Conservation (phyloP, 2,329 filamentous ascomycete species). For the Colletotrichum acutatum region DNA sequence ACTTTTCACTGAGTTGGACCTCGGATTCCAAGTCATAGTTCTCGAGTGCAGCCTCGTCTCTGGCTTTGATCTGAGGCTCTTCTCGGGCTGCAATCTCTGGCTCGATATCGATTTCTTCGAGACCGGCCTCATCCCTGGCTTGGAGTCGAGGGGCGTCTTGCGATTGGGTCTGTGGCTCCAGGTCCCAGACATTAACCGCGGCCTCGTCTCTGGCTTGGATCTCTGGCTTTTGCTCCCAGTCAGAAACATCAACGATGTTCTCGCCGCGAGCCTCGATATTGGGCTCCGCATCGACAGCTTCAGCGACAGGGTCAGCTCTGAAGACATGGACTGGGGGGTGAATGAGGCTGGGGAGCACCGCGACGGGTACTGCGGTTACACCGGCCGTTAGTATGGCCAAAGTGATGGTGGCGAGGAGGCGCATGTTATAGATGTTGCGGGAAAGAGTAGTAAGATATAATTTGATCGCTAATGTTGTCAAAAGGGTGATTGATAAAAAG, state of each 20-base stretch:
- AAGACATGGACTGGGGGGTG: neutral
- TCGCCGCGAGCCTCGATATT: neutral
- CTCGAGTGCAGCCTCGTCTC: neutral
- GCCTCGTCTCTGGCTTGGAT: neutral
- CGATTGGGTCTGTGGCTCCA: neutral
- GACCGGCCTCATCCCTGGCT: neutral
- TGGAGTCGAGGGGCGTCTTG: neutral
- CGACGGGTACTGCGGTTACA: neutral
- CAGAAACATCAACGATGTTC: neutral
- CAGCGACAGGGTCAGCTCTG: neutral
- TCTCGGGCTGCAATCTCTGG: neutral
- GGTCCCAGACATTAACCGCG: neutral
- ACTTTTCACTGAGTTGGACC: neutral
- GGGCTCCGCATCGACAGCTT: neutral
- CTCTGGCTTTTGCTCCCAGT: neutral
- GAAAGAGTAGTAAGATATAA: neutral
- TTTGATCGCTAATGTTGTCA: neutral
- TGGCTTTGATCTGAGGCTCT: neutral
- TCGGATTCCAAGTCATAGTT: neutral
- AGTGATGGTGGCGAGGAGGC: neutral
- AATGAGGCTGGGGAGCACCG: neutral
- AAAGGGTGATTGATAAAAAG: no score
- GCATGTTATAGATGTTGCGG: neutral
- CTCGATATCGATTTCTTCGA: neutral
- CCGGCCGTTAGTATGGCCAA: neutral